phyloP scores from a whole-genome alignment of 441 rosid species.

The Eugenia klotzschiana region DNA sequence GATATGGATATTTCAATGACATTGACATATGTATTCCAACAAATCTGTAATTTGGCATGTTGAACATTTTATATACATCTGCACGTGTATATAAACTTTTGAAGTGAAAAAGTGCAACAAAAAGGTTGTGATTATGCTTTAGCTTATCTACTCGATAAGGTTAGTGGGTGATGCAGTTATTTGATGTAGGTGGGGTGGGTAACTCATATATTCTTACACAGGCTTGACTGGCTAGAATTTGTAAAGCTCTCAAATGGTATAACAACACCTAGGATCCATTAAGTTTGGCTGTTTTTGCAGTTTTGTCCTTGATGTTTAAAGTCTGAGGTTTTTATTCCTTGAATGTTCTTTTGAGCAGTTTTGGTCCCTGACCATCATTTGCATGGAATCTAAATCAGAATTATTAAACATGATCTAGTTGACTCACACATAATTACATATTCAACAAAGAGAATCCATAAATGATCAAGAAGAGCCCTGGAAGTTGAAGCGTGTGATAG shows the following conservation, averaged over 20 bases:
- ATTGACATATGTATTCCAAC: neutral
- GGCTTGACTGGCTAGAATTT: neutral
- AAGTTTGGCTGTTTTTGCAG: neutral
- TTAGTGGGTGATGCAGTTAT: neutral
- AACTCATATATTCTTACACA: neutral
- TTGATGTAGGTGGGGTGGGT: neutral
- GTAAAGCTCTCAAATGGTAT: neutral
- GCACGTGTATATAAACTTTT: neutral
- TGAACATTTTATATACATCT: neutral
- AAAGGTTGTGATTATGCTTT: neutral
- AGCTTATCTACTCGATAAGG: neutral
- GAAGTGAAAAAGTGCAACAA: neutral
- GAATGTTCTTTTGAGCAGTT: neutral
- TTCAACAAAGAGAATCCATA: neutral
- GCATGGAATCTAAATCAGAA: neutral
- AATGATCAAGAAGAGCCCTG: neutral
- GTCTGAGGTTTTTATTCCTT: neutral
- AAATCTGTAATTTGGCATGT: neutral
- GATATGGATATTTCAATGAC: neutral
- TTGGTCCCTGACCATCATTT: neutral
- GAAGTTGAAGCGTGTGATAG: neutral
- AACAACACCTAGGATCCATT: neutral
- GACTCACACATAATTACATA: neutral
- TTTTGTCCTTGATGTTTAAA: neutral
- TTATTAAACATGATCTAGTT: neutral